These are phyloP conservation scores for Xanthoconium separans DNA, from an alignment of 1,284 basidiomycete genomes.

Conservation along the genomic window DNA sequence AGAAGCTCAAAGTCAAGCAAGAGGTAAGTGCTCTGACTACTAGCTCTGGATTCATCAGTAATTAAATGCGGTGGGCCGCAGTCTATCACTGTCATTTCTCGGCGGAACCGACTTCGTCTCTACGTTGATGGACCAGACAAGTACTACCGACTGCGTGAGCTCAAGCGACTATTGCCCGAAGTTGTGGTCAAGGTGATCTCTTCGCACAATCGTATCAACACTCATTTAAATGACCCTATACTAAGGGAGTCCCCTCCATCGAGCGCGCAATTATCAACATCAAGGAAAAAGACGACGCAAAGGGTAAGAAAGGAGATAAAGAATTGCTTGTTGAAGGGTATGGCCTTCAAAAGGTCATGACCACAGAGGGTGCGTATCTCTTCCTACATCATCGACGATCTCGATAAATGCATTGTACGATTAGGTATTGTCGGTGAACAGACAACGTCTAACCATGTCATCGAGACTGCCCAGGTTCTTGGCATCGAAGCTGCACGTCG, in stretches of 20 bases:
- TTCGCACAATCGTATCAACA: slow-evolving; percentile 2
- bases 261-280: slow-evolving; percentile 92
- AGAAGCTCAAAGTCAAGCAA: slow-evolving; percentile 92
- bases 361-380: slow-evolving; percentile 77
- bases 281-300: slow-evolving; percentile 76
- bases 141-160: slow-evolving; percentile 84
- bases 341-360: slow-evolving; percentile 97
- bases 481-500: slow-evolving; percentile 96
- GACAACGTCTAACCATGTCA: slow-evolving; percentile 96
- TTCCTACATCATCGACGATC: not conserved
- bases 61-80: slow-evolving; percentile 26
- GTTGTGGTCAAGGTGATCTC: slow-evolving; percentile 82
- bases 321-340: slow-evolving; percentile 95
- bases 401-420: not conserved
- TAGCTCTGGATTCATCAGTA: not conserved
- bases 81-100: slow-evolving; percentile 73
- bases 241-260: slow-evolving; percentile 79
- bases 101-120: slow-evolving; percentile 81
- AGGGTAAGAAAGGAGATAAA: slow-evolving; percentile 80
- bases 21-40: slow-evolving; percentile 50
- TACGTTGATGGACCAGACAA: slow-evolving; percentile 85
- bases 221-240: not conserved
- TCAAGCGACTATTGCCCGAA: slow-evolving; percentile 78
- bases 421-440: slow-evolving; percentile 88
- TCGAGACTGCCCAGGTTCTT: slow-evolving; percentile 91